phyloP scores from a whole-genome alignment of 148 eudicot genomes.

The Silene uniflora region DNA sequence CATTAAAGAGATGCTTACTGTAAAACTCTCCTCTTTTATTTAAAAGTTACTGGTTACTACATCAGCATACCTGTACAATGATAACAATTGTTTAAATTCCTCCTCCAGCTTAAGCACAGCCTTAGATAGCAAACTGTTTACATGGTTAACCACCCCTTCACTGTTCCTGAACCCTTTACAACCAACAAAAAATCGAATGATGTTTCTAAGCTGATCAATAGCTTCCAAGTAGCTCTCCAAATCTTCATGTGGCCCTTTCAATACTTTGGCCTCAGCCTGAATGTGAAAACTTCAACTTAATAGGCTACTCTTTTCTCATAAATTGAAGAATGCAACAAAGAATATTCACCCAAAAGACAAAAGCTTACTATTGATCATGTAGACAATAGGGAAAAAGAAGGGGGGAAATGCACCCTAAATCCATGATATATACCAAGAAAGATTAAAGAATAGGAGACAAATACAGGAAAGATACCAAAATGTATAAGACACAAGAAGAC shows the following conservation, averaged over 20 bases:
- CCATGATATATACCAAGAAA: slow-evolving; percentile 2
- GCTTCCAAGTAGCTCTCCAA: slow-evolving; percentile 94
- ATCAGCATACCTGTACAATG: slow-evolving; percentile 62
- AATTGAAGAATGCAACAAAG: background rate
- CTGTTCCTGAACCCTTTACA: slow-evolving; percentile 91
- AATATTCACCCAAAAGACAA: background rate
- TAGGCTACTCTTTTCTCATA: slow-evolving; percentile 7
- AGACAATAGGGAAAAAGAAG: background rate
- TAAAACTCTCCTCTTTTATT: background rate
- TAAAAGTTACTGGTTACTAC: slow-evolving; percentile 1
- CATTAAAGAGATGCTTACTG: background rate
- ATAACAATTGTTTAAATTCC: slow-evolving; percentile 77
- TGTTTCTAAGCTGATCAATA: slow-evolving; percentile 83
- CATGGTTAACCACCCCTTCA: slow-evolving; percentile 80
- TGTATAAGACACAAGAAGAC: background rate
- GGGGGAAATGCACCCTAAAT: background rate
- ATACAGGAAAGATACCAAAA: background rate
- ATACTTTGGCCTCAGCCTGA: slow-evolving; percentile 93
- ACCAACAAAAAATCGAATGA: slow-evolving; percentile 64
- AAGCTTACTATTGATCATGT: background rate
- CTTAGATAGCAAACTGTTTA: slow-evolving; percentile 70
- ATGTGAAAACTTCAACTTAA: slow-evolving; percentile 17
- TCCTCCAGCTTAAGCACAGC: slow-evolving; percentile 97
- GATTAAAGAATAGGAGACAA: background rate
- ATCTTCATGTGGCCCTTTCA: slow-evolving; percentile 96